Evolutionary conservation across 148 eudicot genomes (phyloP).

Genomic region (Rhododendron mucronatum): DNA sequence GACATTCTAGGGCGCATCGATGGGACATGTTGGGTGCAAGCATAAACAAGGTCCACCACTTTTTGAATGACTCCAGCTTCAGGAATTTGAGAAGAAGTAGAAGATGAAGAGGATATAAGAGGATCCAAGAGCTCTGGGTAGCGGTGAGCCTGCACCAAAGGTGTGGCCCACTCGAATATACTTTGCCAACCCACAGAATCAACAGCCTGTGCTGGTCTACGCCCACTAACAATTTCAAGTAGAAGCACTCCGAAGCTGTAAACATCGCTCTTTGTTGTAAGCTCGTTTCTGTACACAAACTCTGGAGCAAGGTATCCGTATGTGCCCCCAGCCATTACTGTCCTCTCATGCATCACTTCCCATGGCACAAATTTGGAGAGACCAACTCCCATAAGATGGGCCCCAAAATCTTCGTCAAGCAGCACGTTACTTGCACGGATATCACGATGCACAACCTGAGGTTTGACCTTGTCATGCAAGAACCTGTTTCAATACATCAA

Average conservation of each 20-base stretch:
- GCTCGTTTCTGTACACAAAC: slow-evolving; percentile 86
- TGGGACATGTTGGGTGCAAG: slow-evolving; percentile 86
- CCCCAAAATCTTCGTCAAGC: slow-evolving; percentile 79
- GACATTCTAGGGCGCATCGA: slow-evolving; percentile 96
- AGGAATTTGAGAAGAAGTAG: slow-evolving; percentile 53
- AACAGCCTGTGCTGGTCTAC: slow-evolving; percentile 86
- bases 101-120: slow-evolving; percentile 41
- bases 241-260: slow-evolving; percentile 90
- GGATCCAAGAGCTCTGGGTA: slow-evolving; percentile 80
- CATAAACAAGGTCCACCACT: slow-evolving; percentile 88
- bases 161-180: slow-evolving; percentile 96
- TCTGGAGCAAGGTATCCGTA: slow-evolving; percentile 90
- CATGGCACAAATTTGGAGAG: slow-evolving; percentile 89
- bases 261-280: slow-evolving; percentile 91
- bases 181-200: slow-evolving; percentile 91
- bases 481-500: slow-evolving; percentile 40
- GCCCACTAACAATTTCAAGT: slow-evolving; percentile 83
- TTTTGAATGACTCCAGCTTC: slow-evolving; percentile 82
- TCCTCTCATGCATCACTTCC: slow-evolving; percentile 92
- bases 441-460: slow-evolving; percentile 90
- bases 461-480: slow-evolving; percentile 93
- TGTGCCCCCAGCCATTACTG: slow-evolving; percentile 91
- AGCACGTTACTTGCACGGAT: slow-evolving; percentile 86
- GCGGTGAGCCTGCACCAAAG: slow-evolving; percentile 70
- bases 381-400: slow-evolving; percentile 90